Evolutionary conservation across 2,329 filamentous ascomycete genomes (phyloP), one percentile per base, ranked within the genome.

Genomic region (Exophiala viscosa): DNA sequence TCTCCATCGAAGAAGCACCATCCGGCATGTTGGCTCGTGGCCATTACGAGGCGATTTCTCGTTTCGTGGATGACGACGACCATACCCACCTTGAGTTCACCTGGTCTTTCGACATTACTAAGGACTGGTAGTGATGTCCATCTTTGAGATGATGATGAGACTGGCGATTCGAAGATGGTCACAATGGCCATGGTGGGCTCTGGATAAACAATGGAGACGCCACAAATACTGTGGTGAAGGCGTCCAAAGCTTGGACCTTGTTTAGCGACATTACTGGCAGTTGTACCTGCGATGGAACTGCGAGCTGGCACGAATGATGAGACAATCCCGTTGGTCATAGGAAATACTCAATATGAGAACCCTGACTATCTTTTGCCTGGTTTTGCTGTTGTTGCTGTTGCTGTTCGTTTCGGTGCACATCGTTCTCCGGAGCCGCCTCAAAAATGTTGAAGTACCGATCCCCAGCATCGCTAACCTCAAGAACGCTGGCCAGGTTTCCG

Each of bases 361-460:
- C 80, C 72, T 90, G 90, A 53, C 93, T 89, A 64, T 81, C 80
- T 55, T 83, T 82, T 14, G 48, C 55, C 41, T 58, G 59, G 55
- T 67, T 66, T 50, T 73, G 75, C 62, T 82, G 79, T 55, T 74
- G 71, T 41, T 62, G 72, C 66, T 83, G 82, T 69, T 93, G 89
- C 65, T 87, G 80, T 67, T 96, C 90, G 66, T 74, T 73, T 48
- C 95, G 88, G 68, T 95, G 88, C 62, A 86, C 74, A 68, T 97
- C 92, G 65, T 99, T 96, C 70, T 99, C 93, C 2, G 93, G 93
- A 23, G 93, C 92, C 3, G 93, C 93, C 51, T 95, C 90, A 69
- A 99, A 99, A 18, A 97, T 91, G 68, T 99, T 99, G 77, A 97
- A 99, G 71, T 89, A 96, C 54, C 92, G 80, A 71, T 96, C 90